phyloP scores from a whole-genome alignment of 371 early-diverging fungal species.

The Aphelidium insulamus region DNA sequence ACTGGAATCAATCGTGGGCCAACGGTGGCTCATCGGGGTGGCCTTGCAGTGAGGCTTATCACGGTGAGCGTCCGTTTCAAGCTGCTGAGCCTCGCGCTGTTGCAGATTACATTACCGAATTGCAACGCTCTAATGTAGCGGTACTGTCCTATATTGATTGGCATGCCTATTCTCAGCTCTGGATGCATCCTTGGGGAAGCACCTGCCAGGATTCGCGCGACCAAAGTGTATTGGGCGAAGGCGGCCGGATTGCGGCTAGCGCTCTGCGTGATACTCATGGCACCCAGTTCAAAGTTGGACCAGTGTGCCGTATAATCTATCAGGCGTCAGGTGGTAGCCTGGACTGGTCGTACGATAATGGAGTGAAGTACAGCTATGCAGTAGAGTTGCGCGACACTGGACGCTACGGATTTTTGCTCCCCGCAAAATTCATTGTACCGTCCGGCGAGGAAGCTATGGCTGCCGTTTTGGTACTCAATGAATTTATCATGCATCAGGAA shows the following conservation, averaged over 20 bases:
- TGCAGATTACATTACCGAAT: slow-evolving; percentile 15
- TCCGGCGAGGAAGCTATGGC: slow-evolving; percentile 22
- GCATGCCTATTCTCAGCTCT: slow-evolving; percentile 28
- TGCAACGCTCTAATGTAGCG: slow-evolving; percentile 6
- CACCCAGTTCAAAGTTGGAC: slow-evolving; percentile 19
- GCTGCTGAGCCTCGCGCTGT: slow-evolving; percentile 17
- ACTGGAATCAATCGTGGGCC: slow-evolving; percentile 15
- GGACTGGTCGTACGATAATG: slow-evolving; percentile 19
- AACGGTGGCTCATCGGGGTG: slow-evolving; percentile 9
- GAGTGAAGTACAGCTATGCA: slow-evolving; percentile 23
- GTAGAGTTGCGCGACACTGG: slow-evolving; percentile 31
- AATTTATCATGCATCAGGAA: slow-evolving; percentile 14
- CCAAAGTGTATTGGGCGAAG: slow-evolving; percentile 11
- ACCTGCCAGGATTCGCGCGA: slow-evolving; percentile 1
- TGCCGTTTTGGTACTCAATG: slow-evolving; percentile 10
- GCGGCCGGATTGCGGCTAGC: slow-evolving; percentile 13
- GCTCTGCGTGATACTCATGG: slow-evolving; percentile 22
- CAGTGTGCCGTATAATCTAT: slow-evolving; percentile 26
- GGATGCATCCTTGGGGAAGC: slow-evolving; percentile 11
- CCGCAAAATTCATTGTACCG: slow-evolving; percentile 20
- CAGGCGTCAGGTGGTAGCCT: slow-evolving; percentile 18
- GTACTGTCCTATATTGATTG: slow-evolving; percentile 20
- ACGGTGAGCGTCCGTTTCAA: slow-evolving; percentile 11
- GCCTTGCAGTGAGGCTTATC: slow-evolving; percentile 17
- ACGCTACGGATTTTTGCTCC: slow-evolving; percentile 20